Conservation (phyloP, 169 alveolate genomes). For the Cryptosporidium baileyi region DNA sequence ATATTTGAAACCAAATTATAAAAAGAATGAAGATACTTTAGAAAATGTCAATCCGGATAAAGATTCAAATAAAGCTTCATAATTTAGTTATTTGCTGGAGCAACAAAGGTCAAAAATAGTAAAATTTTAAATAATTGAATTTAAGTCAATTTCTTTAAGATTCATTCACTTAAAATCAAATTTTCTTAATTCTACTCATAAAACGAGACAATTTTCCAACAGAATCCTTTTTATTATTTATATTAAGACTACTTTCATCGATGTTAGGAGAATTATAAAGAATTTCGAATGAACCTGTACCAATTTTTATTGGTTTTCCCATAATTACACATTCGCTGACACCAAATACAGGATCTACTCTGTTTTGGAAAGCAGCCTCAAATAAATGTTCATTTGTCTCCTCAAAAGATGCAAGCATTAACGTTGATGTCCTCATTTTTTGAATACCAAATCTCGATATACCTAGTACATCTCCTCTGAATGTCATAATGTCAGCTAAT, state of each 20-base stretch:
- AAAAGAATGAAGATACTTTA: neutral
- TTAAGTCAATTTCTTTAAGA: neutral
- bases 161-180: neutral
- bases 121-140: no score
- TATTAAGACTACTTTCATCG: neutral
- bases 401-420: constrained; percentile 98
- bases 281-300: constrained; percentile 95
- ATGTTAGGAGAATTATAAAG: constrained; percentile 72
- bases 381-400: constrained; percentile 97
- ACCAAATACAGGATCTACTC: constrained; percentile 90
- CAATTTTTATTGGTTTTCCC: constrained; percentile 94
- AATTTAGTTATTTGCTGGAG: neutral
- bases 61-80: neutral
- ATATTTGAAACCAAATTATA: constrained; percentile 51
- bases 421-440: constrained; percentile 95
- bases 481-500: constrained; percentile 97
- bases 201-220: constrained; percentile 43
- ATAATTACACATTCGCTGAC: constrained; percentile 96
- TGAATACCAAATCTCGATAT: constrained; percentile 96
- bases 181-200: constrained; percentile 11
- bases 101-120: no score
- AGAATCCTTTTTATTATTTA: constrained; percentile 1
- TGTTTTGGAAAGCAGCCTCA: constrained; percentile 94
- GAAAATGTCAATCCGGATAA: neutral
- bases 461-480: constrained; percentile 93